A percentile compares a stretch with the other conserved stretches of the same genome.
These are phyloP conservation scores for Phytophthora ohioensis DNA, from an alignment of 352 stramenopile species.

Conservation along the genomic window DNA sequence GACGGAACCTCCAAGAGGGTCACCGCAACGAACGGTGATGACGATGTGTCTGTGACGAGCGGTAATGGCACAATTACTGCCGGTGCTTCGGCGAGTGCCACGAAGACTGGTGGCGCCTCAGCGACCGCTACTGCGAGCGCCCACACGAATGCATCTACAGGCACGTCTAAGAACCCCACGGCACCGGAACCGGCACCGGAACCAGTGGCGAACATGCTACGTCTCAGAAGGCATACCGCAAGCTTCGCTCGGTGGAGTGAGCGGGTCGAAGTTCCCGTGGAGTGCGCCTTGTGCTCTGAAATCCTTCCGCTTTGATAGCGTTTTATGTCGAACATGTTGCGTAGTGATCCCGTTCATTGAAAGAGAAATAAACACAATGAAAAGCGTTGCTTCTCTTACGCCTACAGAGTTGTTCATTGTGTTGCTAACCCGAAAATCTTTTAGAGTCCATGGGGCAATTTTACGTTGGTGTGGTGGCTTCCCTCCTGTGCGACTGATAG, in stretches of 20 bases:
- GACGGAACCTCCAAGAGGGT: neutral
- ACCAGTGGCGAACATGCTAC: constrained; percentile 9
- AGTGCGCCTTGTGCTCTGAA: neutral
- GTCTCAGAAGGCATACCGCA: constrained; percentile 14
- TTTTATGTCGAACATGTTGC: too few species aligned
- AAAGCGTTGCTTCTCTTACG: too few species aligned
- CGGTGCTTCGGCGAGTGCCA: too few species aligned
- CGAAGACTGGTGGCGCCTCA: constrained; percentile 9
- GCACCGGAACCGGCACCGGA: constrained; percentile 8
- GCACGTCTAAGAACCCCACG: neutral
- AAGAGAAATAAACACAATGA: too few species aligned
- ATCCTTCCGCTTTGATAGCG: too few species aligned
- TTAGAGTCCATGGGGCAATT: too few species aligned
- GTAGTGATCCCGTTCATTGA: too few species aligned
- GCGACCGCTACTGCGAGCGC: constrained; percentile 3
- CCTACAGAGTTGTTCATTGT: too few species aligned
- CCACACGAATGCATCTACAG: neutral
- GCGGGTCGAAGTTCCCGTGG: neutral
- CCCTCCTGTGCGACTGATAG: too few species aligned
- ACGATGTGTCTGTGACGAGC: neutral
- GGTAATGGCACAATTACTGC: neutral
- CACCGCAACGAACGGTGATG: constrained; percentile 1
- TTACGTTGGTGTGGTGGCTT: too few species aligned
- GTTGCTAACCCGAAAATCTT: too few species aligned
- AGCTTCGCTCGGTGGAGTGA: constrained; percentile 7